These are phyloP conservation scores for Gillenia trifoliata DNA, from an alignment of 306 rosid genomes.

Conservation along the genomic window DNA sequence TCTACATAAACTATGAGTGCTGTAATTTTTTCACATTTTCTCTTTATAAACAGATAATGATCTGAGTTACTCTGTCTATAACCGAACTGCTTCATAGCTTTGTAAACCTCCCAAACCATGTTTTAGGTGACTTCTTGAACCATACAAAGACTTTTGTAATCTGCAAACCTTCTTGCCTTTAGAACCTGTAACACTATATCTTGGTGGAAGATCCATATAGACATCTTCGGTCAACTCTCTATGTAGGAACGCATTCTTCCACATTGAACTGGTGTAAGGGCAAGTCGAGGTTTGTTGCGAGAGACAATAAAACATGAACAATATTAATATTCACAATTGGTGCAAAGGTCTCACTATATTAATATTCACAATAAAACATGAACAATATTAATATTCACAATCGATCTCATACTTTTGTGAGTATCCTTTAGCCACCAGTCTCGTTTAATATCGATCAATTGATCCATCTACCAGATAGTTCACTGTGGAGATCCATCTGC, in stretches of 20 bases:
- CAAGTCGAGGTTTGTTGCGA: neutral
- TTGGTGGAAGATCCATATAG: neutral
- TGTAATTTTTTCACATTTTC: no score
- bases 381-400: no score
- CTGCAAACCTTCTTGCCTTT: neutral
- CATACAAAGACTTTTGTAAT: neutral
- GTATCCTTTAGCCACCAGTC: neutral
- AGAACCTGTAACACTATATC: neutral
- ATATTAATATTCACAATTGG: no score
- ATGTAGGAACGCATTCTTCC: neutral
- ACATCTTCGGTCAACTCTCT: neutral
- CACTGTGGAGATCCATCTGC: neutral
- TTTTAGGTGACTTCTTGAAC: neutral
- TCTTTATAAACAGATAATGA: no score
- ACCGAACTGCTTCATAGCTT: neutral
- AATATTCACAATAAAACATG: no score
- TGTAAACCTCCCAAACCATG: neutral
- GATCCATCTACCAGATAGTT: neutral
- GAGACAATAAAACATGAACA: neutral
- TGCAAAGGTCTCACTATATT: neutral
- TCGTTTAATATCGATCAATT: neutral
- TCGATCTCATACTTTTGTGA: no score
- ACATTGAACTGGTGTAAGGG: neutral
- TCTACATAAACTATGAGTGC: no score
- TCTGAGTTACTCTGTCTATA: no score